phyloP scores from a whole-genome alignment of 1,139 yeast species.

The Waltiozyma sp. region DNA sequence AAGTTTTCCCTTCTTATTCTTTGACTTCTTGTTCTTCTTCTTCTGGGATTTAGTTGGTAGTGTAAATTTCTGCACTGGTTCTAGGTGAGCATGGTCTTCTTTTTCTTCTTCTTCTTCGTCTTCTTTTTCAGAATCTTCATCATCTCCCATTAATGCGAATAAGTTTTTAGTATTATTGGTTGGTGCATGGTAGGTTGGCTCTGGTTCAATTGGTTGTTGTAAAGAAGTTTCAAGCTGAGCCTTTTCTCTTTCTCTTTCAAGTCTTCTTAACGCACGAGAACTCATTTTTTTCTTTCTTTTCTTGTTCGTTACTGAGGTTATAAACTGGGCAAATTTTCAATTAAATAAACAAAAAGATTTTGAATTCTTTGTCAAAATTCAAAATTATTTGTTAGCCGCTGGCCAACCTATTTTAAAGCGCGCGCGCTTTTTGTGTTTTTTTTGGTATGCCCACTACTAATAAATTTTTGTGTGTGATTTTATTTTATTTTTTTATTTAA shows the following conservation, averaged over 20 bases:
- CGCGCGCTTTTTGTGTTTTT: too few relatives aligned
- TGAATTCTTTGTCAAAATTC: too few relatives aligned
- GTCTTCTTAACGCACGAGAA: slow-evolving; percentile 51
- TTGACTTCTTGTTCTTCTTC: slow-evolving; percentile 14
- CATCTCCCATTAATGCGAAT: slow-evolving; percentile 18
- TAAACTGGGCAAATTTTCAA: too few relatives aligned
- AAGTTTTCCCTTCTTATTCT: slow-evolving; percentile 8
- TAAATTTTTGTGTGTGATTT: too few relatives aligned
- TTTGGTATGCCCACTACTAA: too few relatives aligned
- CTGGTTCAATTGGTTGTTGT: slow-evolving; percentile 26
- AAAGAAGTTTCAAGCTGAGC: background rate
- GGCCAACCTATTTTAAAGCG: too few relatives aligned
- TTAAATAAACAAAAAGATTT: too few relatives aligned
- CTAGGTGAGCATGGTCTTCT: slow-evolving; percentile 6
- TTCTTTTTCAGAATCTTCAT: slow-evolving; percentile 5
- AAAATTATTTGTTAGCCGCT: too few relatives aligned
- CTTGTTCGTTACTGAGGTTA: background rate
- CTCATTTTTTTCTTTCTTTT: slow-evolving; percentile 35
- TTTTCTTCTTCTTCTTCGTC: slow-evolving; percentile 5
- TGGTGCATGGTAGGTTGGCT: slow-evolving; percentile 19
- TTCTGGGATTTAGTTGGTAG: slow-evolving; percentile 13
- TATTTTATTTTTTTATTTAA: too few relatives aligned
- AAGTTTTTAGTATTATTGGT: slow-evolving; percentile 11
- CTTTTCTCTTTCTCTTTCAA: slow-evolving; percentile 32
- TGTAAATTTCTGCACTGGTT: background rate